Conservation (phyloP, 495 filamentous ascomycete genomes). For the Thozetella sp. region DNA sequence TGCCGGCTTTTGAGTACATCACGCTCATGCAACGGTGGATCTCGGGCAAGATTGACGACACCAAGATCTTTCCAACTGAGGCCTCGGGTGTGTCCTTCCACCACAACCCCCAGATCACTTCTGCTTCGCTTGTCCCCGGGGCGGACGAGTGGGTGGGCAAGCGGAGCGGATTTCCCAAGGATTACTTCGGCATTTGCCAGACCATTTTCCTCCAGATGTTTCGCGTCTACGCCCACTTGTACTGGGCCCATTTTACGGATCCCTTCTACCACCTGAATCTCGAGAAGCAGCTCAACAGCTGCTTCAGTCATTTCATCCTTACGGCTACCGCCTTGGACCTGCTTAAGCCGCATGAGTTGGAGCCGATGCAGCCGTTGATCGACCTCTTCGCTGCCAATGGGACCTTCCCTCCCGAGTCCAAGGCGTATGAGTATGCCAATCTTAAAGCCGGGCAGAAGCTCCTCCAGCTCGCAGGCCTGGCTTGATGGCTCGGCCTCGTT, state of each 20-base stretch:
- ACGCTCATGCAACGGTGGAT: conserved; percentile 93
- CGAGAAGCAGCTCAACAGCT: conserved; percentile 89
- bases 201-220: conserved; percentile 97
- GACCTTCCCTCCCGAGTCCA: conserved; percentile 73
- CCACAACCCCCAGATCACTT: conserved; percentile 55
- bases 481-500: conserved; percentile 8
- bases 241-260: conserved; percentile 80
- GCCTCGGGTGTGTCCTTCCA: conserved; percentile 57
- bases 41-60: conserved; percentile 85
- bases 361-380: conserved; percentile 92
- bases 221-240: conserved; percentile 90
- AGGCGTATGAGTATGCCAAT: conserved; percentile 58
- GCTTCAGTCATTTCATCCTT: conserved; percentile 90
- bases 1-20: conserved; percentile 85
- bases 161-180: conserved; percentile 82
- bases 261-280: conserved; percentile 83
- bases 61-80: conserved; percentile 82
- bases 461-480: conserved; percentile 41
- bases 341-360: conserved; percentile 79
- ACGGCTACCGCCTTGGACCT: conserved; percentile 84
- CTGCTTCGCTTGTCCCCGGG: conserved; percentile 61
- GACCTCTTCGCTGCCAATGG: conserved; percentile 87
- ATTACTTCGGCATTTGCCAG: conserved; percentile 82
- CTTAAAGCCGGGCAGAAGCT: conserved; percentile 43
- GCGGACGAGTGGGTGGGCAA: conserved; percentile 80